Percentiles rank a stretch among this genome's conserved stretches.
Conservation (phyloP, 495 filamentous ascomycete genomes). For the Lophium mytilinum region DNA sequence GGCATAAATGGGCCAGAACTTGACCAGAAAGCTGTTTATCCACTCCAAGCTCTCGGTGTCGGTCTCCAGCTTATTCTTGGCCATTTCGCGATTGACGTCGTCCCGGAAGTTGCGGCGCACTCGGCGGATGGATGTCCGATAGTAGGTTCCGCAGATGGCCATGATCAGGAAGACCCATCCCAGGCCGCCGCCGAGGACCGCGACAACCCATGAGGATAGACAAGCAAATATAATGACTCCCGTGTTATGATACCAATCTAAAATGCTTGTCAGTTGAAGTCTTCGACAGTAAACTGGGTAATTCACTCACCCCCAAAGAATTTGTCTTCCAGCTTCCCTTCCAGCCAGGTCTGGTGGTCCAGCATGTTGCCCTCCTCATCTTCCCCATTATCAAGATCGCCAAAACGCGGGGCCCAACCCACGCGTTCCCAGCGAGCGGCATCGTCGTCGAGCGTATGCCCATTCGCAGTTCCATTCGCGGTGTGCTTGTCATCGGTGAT, state of each 20-base stretch:
- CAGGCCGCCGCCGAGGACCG: constrained; percentile 80
- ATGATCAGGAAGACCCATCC: constrained; percentile 90
- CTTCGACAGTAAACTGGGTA: neutral
- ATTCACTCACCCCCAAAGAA: constrained; percentile 71
- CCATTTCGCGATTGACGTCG: constrained; percentile 87
- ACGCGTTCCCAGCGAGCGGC: constrained; percentile 55
- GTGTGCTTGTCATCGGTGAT: constrained; percentile 37
- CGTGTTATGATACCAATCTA: constrained; percentile 97
- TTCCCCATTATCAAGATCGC: constrained; percentile 41
- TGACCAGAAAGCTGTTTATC: constrained; percentile 98
- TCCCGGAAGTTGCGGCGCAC: constrained; percentile 95
- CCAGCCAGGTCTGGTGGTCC: constrained; percentile 83
- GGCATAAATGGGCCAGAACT: constrained; percentile 98
- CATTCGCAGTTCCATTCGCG: constrained; percentile 39
- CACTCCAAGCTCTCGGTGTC: constrained; percentile 93
- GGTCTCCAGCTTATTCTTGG: constrained; percentile 78
- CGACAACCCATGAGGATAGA: constrained; percentile 81
- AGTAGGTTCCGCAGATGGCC: constrained; percentile 88
- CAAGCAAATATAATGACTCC: constrained; percentile 89
- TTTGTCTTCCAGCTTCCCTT: constrained; percentile 75
- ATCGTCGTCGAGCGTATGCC: constrained; percentile 45
- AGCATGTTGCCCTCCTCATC: constrained; percentile 58
- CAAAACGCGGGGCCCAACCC: constrained; percentile 86
- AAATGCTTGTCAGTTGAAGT: constrained; percentile 4
- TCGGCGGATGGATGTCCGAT: constrained; percentile 87